Evolutionary conservation across 495 filamentous ascomycete species (phyloP), one percentile per base, ranked within the genome.

Genomic region (Extremus antarcticus): DNA sequence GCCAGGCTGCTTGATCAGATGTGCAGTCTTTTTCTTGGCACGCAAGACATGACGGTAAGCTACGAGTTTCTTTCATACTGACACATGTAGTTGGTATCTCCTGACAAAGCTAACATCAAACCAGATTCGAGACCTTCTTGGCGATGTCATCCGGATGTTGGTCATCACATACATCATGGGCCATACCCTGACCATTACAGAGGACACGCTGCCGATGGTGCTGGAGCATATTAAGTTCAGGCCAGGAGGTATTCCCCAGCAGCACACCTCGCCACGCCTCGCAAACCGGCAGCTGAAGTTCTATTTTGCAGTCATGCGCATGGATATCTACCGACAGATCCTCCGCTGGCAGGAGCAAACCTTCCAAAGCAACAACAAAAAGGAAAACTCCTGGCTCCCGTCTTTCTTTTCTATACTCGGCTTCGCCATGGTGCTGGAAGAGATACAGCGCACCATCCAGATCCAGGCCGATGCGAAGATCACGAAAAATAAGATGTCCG

Each of bases 261-360:
- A 56, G 43, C 58, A 50, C 47, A 47, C 52, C 45, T 64, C 66
- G n/a, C 66, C 67, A 1, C 66, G 68, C 55, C 64, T 71, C 61
- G 67, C 69, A 8, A 71, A 66, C 55, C 66, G 68, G 21, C 69
- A 71, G 49, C 61, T 71, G 17, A 71, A 71, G 43, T 68, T 69
- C 61, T 65, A 70, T 59, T 71, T 70, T 56, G 51, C 52, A 13
- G 45, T 63, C 29, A 59, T 69, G 22, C 69, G 68, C 48, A 38
- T 55, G 10, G 38, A 29, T 8, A 55, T 65, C 48, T 57, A 68
- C 43, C 41, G 50, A 0, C 54, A 56, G 9, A 55, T 71, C 16
- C 66, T 71, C 47, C 66, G 65, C 50, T 65, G 68, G 51, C 60
- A 66, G 10, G 66, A 70, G 43, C 64, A 67, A 25, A 63, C 64